These are phyloP conservation scores for Scleroderma bovista DNA, from an alignment of 768 basidiomycete species.

Conservation along the genomic window DNA sequence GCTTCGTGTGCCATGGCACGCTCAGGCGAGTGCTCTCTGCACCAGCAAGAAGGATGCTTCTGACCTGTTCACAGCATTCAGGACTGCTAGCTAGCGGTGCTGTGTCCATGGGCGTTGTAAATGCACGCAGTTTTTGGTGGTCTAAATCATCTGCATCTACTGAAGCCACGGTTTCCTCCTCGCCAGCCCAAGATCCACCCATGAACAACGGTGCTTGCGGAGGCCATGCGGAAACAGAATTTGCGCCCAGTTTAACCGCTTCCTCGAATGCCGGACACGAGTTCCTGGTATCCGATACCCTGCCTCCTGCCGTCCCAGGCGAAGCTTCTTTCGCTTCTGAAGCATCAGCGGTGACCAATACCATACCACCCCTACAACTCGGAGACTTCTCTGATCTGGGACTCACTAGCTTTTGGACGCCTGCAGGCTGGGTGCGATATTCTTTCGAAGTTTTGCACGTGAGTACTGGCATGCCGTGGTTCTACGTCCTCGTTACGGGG, in stretches of 20 bases:
- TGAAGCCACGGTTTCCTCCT: not conserved
- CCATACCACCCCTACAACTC: conserved; percentile 51
- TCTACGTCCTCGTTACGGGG: conserved; percentile 70
- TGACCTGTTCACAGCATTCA: conserved; percentile 7
- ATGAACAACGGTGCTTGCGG: not conserved
- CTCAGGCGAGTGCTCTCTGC: conserved; percentile 14
- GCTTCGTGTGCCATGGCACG: conserved; percentile 15
- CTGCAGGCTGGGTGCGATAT: conserved; percentile 58
- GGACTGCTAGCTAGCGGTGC: not conserved
- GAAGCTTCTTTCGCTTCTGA: conserved; percentile 5
- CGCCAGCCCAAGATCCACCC: conserved; percentile 4
- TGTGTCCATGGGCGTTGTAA: conserved; percentile 8
- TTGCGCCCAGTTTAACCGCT: too few species aligned
- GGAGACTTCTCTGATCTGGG: conserved; percentile 72
- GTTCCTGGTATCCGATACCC: conserved; percentile 1
- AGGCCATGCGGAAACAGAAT: not conserved
- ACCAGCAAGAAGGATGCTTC: not conserved
- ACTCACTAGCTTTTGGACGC: conserved; percentile 59
- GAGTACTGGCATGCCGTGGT: conserved; percentile 71
- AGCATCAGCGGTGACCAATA: conserved; percentile 19
- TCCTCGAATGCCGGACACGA: not conserved
- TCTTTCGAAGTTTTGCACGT: conserved; percentile 67
- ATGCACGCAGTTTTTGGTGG: conserved; percentile 29
- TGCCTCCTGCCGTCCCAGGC: conserved; percentile 5
- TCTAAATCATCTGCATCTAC: conserved; percentile 15